Evolutionary conservation across 176 grass and related monocot species (phyloP).

Genomic region (Saccharum officinarum): DNA sequence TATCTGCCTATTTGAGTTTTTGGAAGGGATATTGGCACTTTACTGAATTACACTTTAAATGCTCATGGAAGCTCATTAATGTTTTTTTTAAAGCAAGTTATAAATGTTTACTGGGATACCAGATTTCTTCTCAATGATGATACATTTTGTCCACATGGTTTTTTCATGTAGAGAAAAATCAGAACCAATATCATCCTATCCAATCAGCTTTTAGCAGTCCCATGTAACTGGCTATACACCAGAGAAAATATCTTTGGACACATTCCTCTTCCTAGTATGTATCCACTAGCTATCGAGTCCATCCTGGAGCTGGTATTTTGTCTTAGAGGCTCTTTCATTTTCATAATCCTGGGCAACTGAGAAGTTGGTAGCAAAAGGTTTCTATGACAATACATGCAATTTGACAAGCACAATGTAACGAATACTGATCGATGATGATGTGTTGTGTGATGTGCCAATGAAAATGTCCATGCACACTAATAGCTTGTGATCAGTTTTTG

Average conservation of each 20-base stretch:
- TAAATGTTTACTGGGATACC: not conserved
- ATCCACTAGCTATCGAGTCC: not conserved
- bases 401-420: not conserved
- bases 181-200: not conserved
- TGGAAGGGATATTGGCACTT: not conserved
- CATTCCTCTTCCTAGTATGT: not conserved
- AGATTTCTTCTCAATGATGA: constrained; percentile 10
- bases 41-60: not conserved
- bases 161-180: not conserved
- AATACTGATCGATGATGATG: not conserved
- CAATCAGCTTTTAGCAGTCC: not conserved
- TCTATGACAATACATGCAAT: not conserved
- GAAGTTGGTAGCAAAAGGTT: not conserved
- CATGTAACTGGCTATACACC: not conserved
- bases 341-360: not conserved
- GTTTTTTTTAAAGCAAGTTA: not conserved
- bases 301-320: not conserved
- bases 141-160: not conserved
- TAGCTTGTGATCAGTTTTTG: not conserved
- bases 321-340: not conserved
- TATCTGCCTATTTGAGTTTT: not conserved
- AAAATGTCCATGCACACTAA: not conserved
- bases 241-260: not conserved
- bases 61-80: not conserved
- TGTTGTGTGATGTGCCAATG: not conserved